Percentiles rank a stretch among this genome's conserved stretches.
phyloP scores from a whole-genome alignment of 805 yeast genomes.

The Wickerhamiella galacta region DNA sequence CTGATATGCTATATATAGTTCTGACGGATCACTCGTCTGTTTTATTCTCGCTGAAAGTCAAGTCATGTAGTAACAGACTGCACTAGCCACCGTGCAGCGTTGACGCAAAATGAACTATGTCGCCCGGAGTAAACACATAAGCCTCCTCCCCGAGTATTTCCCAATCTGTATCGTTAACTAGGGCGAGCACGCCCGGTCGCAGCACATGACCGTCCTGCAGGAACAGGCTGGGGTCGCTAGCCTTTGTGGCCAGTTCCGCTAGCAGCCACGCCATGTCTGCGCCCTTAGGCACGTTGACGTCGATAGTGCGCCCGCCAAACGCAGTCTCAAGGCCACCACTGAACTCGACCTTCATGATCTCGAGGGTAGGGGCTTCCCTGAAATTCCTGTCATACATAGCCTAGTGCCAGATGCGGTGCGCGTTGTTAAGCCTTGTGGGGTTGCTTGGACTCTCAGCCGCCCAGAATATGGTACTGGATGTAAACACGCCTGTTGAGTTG shows the following conservation, averaged over 20 bases:
- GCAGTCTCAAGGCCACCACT: slow-evolving; percentile 74
- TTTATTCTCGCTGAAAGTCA: no score
- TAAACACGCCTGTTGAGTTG: slow-evolving; percentile 6
- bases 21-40: no score
- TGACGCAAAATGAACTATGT: slow-evolving; percentile 71
- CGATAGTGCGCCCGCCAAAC: slow-evolving; percentile 42
- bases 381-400: slow-evolving; percentile 10
- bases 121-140: slow-evolving; percentile 60
- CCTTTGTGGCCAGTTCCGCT: slow-evolving; percentile 33
- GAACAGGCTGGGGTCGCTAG: slow-evolving; percentile 51
- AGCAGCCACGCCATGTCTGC: slow-evolving; percentile 36
- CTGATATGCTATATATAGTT: no score
- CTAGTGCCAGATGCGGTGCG: no score
- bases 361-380: slow-evolving; percentile 7
- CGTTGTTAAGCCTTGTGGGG: no score
- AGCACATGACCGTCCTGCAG: slow-evolving; percentile 57
- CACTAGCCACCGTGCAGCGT: slow-evolving; percentile 87
- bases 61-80: no score
- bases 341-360: slow-evolving; percentile 22
- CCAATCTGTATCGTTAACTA: slow-evolving; percentile 94
- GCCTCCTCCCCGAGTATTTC: slow-evolving; percentile 81
- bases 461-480: slow-evolving; percentile 4
- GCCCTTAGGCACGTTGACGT: slow-evolving; percentile 29
- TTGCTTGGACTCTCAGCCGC: no score
- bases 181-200: slow-evolving; percentile 83